Base-by-base conservation (phyloP, 1,284 basidiomycete species). In the Golubevia sp. region DNA sequence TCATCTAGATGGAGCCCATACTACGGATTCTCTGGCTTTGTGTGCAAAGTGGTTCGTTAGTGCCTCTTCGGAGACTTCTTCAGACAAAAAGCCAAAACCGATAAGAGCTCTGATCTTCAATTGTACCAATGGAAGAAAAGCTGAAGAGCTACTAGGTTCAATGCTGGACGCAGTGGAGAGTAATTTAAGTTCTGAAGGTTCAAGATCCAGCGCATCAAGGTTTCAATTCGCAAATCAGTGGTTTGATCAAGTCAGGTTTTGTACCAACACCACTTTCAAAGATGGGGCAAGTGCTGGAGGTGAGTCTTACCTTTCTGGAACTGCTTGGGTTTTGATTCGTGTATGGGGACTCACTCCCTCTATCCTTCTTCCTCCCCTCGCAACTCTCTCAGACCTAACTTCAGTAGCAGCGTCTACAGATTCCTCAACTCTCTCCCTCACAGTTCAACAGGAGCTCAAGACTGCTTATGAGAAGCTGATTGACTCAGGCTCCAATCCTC, bases 1-100 rank as follows among this genome's bases (percentile, higher is more conserved):
- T 94, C 93, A 91, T 83, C 86, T 99, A 24, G 97, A 99, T 82
- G 97, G 97, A 1, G 95, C 96, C 13, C 97, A 99, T 83, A 99
- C 97, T 0, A 85, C 89, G 13, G 97, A 99, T 82, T 97, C 93
- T 76, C 86, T 99, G 27, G 87, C 88, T 53, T 92, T 90, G 64
- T 96, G 95, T 74, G 88, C 92, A 20, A 86, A 91, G 66, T 99
- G 97, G 97, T 96, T 84, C 60, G 79, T 76, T 1, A 62, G 70
- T 3, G 55, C n/a, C 24, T 26, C 55, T 18, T 3, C 21, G 49
- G 2, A 51, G 55, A 18, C 60, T 63, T 5, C 51, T 61, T 51
- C 50, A 51, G 53, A 34, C 25, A 54, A 15, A 18, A n/a, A 15
- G 5, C 61, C 57, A 21, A 66, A 73, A 5, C 83, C 84, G 48